phyloP scores from a whole-genome alignment of 2,329 filamentous ascomycete genomes.

The Alternaria sp. region DNA sequence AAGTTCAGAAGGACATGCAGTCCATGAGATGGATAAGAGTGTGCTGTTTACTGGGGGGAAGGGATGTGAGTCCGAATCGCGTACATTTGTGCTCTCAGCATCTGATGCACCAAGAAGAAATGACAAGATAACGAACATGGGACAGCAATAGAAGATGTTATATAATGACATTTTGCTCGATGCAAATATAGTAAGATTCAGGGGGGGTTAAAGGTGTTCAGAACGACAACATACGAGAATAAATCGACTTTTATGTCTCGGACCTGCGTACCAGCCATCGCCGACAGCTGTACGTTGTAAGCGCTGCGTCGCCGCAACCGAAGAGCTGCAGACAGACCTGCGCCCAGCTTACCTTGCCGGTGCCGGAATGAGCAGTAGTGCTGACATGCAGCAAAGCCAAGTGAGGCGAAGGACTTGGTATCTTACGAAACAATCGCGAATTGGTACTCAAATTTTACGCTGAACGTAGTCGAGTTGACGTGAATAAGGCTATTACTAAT shows the following conservation, averaged over 20 bases:
- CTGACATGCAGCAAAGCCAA: constrained; percentile 5
- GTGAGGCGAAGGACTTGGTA: not conserved
- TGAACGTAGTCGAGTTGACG: not conserved
- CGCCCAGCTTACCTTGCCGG: not conserved
- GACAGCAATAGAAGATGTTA: not conserved
- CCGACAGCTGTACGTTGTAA: not conserved
- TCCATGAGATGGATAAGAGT: constrained; percentile 5
- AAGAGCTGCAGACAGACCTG: not conserved
- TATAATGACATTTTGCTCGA: not conserved
- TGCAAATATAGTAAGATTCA: not conserved
- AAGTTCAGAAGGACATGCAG: constrained; percentile 12
- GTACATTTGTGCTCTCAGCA: not conserved
- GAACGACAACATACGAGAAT: not conserved
- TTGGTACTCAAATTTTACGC: not conserved
- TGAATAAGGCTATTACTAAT: not conserved
- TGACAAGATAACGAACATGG: not conserved
- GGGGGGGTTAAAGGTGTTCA: not conserved
- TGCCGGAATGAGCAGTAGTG: constrained; percentile 1
- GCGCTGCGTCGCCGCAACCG: not conserved
- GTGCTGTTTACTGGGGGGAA: constrained; percentile 12
- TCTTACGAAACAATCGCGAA: not conserved
- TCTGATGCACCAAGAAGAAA: not conserved
- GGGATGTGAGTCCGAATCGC: not conserved
- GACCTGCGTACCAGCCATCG: constrained; percentile 3
- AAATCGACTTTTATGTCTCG: not conserved